Evolutionary conservation across 2,329 filamentous ascomycete genomes (phyloP), one percentile per base, ranked within the genome.

Genomic region (Cladosporium cucumerinum): DNA sequence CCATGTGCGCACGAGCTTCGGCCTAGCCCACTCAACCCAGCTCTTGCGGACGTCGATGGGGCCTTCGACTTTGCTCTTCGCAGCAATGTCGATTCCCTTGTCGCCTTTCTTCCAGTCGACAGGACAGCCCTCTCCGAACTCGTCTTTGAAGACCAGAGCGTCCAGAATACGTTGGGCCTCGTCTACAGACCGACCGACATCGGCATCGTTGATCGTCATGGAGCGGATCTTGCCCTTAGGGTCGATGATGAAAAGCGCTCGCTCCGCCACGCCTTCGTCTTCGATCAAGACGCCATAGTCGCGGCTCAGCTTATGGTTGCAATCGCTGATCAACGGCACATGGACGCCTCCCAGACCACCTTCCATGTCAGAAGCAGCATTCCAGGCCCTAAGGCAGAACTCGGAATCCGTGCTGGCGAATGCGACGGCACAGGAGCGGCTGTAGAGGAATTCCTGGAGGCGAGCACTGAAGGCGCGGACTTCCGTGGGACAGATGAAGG

Each of bases 171-270:
- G 85, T 70, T 87, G 80, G 1, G 85, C 84, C 78, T 89, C 87
- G 73, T 87, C 85, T 63, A 89, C 87, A 69, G 84, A 82, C 69
- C 87, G 85, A 66, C 87, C 86, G 68, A 89, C 86, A 66, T 86
- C 85, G 34, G 87, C 81, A 71, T 89, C 86, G 77, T 88, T 88
- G 79, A 88, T 80, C 67, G 86, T 87, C 75, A 88, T 86, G 81
- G 86, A 70, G 68, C 86, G 78, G 28, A 89, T 79, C 30, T 82
- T 76, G 63, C 86, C 86, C 75, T 85, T 84, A 66, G 86, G 86
- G 74, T 89, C 87, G 71, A 89, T 87, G 77, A 89, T 82, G 80
- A 89, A 89, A 54, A 88, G 80, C 5, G 86, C 87, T 25, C 87
- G 82, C 65, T 89, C 82, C 14, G 86, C 85, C 66, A 88, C 81